Conservation (phyloP, 1,284 basidiomycete genomes). For the Sporisorium scitamineum region DNA sequence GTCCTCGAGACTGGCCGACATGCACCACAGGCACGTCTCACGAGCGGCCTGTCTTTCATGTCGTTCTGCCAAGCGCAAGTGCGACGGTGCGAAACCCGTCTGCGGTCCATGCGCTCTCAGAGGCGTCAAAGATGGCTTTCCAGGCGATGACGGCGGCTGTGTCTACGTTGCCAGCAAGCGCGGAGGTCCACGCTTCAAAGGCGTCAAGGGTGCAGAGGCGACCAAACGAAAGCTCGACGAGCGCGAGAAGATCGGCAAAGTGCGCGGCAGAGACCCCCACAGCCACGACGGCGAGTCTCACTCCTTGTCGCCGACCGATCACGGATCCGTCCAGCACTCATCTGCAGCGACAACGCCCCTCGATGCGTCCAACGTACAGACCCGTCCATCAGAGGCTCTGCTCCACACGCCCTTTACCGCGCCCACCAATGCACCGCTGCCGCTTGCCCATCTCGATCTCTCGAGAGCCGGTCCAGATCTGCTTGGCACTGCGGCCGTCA, state of each 20-base stretch:
- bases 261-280: conserved; percentile 20
- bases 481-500: conserved; percentile 10
- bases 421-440: background rate
- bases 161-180: conserved; percentile 58
- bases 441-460: conserved; percentile 13
- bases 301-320: conserved; percentile 37
- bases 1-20: conserved; percentile 23
- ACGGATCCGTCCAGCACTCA: conserved; percentile 9
- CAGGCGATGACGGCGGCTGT: conserved; percentile 53
- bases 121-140: conserved; percentile 50
- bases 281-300: conserved; percentile 32
- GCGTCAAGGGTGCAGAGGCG: conserved; percentile 54
- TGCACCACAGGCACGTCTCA: conserved; percentile 49
- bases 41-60: conserved; percentile 61
- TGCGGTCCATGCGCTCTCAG: conserved; percentile 56
- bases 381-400: conserved; percentile 5
- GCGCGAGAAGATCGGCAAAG: conserved; percentile 38
- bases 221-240: conserved; percentile 53
- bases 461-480: conserved; percentile 7
- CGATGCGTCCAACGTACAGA: conserved; percentile 12
- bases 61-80: conserved; percentile 60
- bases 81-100: conserved; percentile 57
- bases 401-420: background rate
- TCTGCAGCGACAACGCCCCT: conserved; percentile 23
- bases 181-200: conserved; percentile 63